These are phyloP conservation scores for Pythium biforme DNA, from an alignment of 352 stramenopile genomes.

Conservation along the genomic window DNA sequence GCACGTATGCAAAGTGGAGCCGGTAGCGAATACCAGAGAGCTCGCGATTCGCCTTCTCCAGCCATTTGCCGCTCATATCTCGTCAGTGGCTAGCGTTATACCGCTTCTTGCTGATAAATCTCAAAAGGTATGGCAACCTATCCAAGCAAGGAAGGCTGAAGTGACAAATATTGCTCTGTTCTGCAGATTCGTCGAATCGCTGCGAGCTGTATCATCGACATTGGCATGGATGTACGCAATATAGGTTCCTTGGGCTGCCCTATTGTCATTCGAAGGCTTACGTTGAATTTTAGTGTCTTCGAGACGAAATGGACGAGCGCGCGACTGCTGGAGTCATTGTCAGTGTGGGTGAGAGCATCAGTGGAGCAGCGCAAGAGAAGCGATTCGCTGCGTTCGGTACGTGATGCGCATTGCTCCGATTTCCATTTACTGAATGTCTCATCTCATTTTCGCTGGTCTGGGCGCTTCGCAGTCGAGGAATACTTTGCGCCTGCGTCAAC, in stretches of 20 bases:
- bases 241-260: not conserved
- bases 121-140: conserved; percentile 10
- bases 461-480: not conserved
- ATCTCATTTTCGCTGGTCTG: not conserved
- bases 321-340: conserved; percentile 7
- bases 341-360: not conserved
- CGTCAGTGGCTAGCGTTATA: conserved; percentile 1
- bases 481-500: conserved; percentile 12
- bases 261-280: not conserved
- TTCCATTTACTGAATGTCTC: not conserved
- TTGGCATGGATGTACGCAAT: conserved; percentile 18
- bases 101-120: conserved; percentile 14
- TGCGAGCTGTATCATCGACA: conserved; percentile 11
- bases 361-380: conserved; percentile 11
- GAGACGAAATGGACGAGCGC: conserved; percentile 4
- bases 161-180: not conserved
- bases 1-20: conserved; percentile 8
- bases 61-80: not conserved
- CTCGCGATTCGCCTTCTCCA: conserved; percentile 7
- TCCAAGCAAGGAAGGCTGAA: not conserved
- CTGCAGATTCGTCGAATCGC: conserved; percentile 17
- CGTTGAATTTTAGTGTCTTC: conserved; percentile 2
- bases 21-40: conserved; percentile 8
- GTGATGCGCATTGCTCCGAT: not conserved
- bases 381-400: conserved; percentile 16